These are phyloP conservation scores for Tulasnella calospora DNA, from an alignment of 768 basidiomycete species.

Conservation along the genomic window DNA sequence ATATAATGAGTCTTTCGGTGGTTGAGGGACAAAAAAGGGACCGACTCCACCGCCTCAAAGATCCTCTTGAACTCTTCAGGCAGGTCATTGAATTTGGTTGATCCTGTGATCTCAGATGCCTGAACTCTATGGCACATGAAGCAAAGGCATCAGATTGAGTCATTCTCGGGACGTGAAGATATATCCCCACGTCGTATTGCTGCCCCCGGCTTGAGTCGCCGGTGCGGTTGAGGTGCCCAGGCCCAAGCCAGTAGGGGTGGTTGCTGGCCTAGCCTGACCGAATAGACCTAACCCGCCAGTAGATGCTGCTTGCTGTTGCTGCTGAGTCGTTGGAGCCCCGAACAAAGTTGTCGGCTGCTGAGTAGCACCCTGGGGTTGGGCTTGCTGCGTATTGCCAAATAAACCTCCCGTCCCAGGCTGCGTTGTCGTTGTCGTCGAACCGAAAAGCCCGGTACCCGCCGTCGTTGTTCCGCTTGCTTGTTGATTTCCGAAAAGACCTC, in stretches of 20 bases:
- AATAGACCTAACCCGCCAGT: neutral
- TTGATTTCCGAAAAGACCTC: neutral
- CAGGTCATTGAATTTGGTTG: constrained; percentile 78
- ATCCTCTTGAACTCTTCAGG: constrained; percentile 61
- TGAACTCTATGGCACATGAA: neutral
- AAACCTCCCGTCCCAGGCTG: constrained; percentile 3
- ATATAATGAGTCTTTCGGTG: neutral
- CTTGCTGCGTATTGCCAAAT: neutral
- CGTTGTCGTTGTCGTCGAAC: neutral
- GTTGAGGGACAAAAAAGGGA: neutral
- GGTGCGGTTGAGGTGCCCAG: neutral
- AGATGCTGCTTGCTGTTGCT: neutral
- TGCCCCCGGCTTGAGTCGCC: neutral
- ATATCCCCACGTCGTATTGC: neutral
- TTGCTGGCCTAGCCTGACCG: constrained; percentile 1
- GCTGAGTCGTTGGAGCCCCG: neutral
- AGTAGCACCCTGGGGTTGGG: neutral
- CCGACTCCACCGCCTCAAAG: constrained; percentile 70
- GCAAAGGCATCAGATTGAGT: neutral
- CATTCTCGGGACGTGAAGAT: neutral
- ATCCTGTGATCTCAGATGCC: constrained; percentile 37
- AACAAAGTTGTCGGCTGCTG: neutral
- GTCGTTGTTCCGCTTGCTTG: neutral
- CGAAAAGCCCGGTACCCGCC: neutral
- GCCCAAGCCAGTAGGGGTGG: neutral